Conservation (phyloP, 169 alveolate species). For the Plasmodium adleri region DNA sequence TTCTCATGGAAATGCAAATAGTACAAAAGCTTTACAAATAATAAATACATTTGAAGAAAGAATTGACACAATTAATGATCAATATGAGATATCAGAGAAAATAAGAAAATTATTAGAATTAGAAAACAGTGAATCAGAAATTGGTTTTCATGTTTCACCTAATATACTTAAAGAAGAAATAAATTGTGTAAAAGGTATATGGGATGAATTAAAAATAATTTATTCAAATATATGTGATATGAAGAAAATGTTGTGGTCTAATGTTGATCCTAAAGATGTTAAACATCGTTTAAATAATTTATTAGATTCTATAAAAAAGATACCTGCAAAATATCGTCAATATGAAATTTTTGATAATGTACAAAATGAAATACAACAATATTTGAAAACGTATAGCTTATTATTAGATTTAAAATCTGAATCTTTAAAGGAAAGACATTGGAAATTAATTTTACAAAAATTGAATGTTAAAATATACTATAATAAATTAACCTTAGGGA, state of each 20-base stretch:
- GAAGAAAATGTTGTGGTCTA: slow-evolving; percentile 90
- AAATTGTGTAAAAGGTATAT: slow-evolving; percentile 90
- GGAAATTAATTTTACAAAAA: slow-evolving; percentile 92
- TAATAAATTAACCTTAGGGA: slow-evolving; percentile 91
- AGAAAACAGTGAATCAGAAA: slow-evolving; percentile 84
- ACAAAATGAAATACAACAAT: slow-evolving; percentile 79
- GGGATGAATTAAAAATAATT: slow-evolving; percentile 91
- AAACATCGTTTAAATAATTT: slow-evolving; percentile 91
- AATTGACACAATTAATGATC: slow-evolving; percentile 32
- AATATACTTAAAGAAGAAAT: slow-evolving; percentile 91
- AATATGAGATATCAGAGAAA: slow-evolving; percentile 59
- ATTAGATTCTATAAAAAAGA: slow-evolving; percentile 87
- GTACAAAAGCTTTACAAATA: slow-evolving; percentile 74
- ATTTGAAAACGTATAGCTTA: slow-evolving; percentile 75
- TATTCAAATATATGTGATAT: slow-evolving; percentile 86
- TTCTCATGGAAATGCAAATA: slow-evolving; percentile 66
- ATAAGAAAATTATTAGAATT: slow-evolving; percentile 44
- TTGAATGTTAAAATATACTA: slow-evolving; percentile 83
- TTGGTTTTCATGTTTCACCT: slow-evolving; percentile 88
- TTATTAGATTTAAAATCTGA: slow-evolving; percentile 94
- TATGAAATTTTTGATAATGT: slow-evolving; percentile 95
- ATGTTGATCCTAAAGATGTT: slow-evolving; percentile 89
- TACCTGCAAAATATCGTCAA: slow-evolving; percentile 90
- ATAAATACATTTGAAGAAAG: slow-evolving; percentile 53
- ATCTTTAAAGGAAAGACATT: slow-evolving; percentile 97